A percentile compares a stretch with the other conserved stretches of the same genome.
Conservation (phyloP, 495 filamentous ascomycete genomes). For the Aspergillus carlsbadensis region DNA sequence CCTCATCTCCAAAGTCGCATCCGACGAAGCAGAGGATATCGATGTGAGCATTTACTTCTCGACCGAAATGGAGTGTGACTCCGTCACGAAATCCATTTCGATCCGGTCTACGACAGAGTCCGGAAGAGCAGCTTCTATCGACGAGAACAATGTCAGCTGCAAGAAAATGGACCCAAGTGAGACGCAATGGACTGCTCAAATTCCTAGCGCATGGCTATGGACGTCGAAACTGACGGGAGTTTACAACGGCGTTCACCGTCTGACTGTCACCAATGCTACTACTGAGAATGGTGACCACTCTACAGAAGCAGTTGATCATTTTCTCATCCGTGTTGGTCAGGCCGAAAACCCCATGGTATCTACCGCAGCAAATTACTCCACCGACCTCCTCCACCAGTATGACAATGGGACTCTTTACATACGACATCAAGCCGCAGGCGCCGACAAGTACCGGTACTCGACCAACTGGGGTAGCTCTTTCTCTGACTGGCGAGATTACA, state of each 20-base stretch:
- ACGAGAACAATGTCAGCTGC: slow-evolving; percentile 45
- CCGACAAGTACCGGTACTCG: slow-evolving; percentile 63
- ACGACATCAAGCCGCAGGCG: slow-evolving; percentile 61
- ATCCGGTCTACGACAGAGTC: slow-evolving; percentile 54
- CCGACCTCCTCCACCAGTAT: slow-evolving; percentile 42
- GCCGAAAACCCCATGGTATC: slow-evolving; percentile 61
- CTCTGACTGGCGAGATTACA: slow-evolving; percentile 58
- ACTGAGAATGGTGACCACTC: slow-evolving; percentile 30
- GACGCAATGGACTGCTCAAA: slow-evolving; percentile 42
- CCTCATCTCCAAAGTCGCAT: slow-evolving; percentile 47
- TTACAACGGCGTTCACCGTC: slow-evolving; percentile 61
- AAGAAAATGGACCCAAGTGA: slow-evolving; percentile 25
- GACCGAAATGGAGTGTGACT: slow-evolving; percentile 60
- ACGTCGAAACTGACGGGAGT: slow-evolving; percentile 56
- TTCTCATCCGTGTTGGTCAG: slow-evolving; percentile 56
- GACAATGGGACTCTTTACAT: slow-evolving; percentile 46
- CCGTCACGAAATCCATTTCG: slow-evolving; percentile 48
- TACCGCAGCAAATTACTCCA: slow-evolving; percentile 57
- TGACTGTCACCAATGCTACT: slow-evolving; percentile 59
- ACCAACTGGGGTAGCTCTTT: slow-evolving; percentile 61
- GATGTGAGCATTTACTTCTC: slow-evolving; percentile 60
- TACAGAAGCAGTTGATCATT: slow-evolving; percentile 54
- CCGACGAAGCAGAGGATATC: slow-evolving; percentile 46
- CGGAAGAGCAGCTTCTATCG: slow-evolving; percentile 39
- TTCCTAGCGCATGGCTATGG: slow-evolving; percentile 56